Evolutionary conservation across 257 asterid genomes (phyloP).

Genomic region (Przewalskia tangutica): DNA sequence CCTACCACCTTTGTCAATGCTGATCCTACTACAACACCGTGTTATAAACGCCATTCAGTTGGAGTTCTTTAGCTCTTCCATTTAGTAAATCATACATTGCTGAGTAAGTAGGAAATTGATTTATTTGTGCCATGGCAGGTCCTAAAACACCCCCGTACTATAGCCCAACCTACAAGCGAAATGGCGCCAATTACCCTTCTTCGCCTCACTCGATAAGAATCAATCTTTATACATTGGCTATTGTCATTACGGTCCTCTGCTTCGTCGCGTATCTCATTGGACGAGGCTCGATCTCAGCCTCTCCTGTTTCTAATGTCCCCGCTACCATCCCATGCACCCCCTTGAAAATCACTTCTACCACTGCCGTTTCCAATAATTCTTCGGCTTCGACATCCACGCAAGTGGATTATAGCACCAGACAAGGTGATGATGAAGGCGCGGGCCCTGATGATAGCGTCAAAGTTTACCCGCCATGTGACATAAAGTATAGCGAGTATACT

Average conservation of each 20-base stretch:
- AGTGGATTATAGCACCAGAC: constrained; percentile 44
- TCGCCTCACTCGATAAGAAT: background rate
- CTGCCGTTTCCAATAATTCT: background rate
- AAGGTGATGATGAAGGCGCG: constrained; percentile 22
- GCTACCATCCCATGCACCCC: constrained; percentile 9
- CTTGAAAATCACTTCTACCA: constrained; percentile 6
- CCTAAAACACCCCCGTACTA: background rate
- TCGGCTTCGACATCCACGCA: background rate
- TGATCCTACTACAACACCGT: background rate
- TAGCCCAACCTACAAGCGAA: background rate
- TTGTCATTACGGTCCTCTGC: background rate
- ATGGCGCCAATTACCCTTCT: background rate
- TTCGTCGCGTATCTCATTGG: background rate
- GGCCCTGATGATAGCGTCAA: constrained; percentile 2
- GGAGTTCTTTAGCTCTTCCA: background rate
- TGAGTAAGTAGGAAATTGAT: background rate
- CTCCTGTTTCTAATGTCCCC: background rate
- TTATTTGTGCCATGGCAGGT: background rate
- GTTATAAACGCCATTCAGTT: background rate
- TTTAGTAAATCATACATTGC: background rate
- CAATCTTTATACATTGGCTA: background rate
- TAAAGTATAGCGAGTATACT: constrained; percentile 53
- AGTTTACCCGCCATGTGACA: constrained; percentile 41
- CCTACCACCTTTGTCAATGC: background rate
- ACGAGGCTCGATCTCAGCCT: background rate